Percentiles rank a stretch among this genome's conserved stretches.
Evolutionary conservation across 495 filamentous ascomycete species (phyloP).

Genomic region (Podospora fimiseda): DNA sequence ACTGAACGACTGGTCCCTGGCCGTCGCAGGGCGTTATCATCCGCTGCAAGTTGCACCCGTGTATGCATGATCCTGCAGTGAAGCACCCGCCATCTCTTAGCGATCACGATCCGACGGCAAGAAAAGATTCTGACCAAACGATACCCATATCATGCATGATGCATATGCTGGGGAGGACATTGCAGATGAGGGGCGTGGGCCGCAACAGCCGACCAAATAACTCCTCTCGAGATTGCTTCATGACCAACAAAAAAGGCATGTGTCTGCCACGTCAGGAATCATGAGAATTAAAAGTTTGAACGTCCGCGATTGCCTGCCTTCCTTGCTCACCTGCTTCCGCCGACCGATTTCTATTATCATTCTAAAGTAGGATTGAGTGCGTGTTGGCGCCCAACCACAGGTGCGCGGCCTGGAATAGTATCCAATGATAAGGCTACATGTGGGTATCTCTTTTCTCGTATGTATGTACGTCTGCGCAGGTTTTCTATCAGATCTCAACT

Average conservation of each 20-base stretch:
- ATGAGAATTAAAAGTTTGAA: not conserved
- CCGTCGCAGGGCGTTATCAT: not conserved
- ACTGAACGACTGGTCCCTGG: no score
- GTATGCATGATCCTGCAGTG: not conserved
- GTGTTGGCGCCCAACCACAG: constrained; percentile 2
- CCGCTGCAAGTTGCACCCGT: not conserved
- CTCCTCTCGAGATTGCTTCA: no score
- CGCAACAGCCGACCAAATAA: not conserved
- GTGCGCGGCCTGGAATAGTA: not conserved
- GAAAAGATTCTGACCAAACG: not conserved
- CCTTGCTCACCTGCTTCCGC: no score
- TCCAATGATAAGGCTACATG: not conserved
- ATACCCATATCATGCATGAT: not conserved
- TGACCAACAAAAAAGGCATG: not conserved
- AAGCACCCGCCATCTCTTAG: not conserved
- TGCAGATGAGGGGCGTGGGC: not conserved
- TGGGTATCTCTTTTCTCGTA: not conserved
- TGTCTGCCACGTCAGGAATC: not conserved
- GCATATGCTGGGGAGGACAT: not conserved
- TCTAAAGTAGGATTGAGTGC: no score
- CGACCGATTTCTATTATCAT: no score
- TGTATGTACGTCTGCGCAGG: not conserved
- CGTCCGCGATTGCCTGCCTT: not conserved
- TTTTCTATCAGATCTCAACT: not conserved
- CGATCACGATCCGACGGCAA: not conserved